Conservation (phyloP, 2,329 filamentous ascomycete genomes). For the Trichoderma cornu-damae region DNA sequence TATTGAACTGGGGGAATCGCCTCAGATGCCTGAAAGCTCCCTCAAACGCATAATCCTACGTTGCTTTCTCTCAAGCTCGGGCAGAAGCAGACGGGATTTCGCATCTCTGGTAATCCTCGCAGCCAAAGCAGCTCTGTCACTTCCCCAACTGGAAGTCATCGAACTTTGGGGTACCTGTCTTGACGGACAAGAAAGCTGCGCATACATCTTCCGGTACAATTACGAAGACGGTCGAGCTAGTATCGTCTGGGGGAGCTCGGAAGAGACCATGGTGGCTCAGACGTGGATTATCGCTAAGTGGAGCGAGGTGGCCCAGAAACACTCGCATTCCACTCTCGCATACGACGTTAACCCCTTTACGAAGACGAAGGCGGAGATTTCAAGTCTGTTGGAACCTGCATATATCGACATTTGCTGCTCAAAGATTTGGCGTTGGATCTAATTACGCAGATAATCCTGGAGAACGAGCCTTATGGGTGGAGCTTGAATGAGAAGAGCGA, state of each 20-base stretch:
- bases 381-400: not conserved
- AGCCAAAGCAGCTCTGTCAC: conserved; percentile 4
- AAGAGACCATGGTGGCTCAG: not conserved
- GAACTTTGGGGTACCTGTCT: conserved; percentile 7
- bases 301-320: conserved; percentile 3
- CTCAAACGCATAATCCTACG: not conserved
- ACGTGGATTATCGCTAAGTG: not conserved
- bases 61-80: not conserved
- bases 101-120: not conserved
- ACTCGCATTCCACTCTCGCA: not conserved
- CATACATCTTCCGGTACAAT: conserved; percentile 9
- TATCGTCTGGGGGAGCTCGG: conserved; percentile 6
- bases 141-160: conserved; percentile 6
- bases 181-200: not conserved
- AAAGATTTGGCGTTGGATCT: conserved; percentile 10
- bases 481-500: not conserved
- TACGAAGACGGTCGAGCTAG: not conserved
- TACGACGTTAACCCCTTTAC: not conserved
- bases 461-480: not conserved
- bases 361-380: not conserved
- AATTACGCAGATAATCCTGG: conserved; percentile 2
- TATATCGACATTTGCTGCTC: conserved; percentile 1
- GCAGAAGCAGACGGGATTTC: not conserved
- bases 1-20: not conserved
- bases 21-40: not conserved